Conservation (phyloP, 331 rosid species). For the Cydonia oblonga region DNA sequence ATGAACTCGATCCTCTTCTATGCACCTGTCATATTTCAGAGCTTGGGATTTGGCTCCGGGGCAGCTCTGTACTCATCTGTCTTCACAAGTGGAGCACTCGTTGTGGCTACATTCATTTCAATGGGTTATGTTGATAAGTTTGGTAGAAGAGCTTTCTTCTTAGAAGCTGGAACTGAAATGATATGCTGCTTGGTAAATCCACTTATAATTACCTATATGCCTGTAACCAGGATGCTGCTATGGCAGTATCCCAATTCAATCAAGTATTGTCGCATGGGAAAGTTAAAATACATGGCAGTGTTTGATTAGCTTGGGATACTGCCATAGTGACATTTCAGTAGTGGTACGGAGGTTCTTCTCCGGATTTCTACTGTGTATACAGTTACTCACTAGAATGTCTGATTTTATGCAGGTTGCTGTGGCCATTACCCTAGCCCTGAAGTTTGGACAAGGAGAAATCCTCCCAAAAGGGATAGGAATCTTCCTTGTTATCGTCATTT, state of each 20-base stretch:
- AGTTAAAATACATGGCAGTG: neutral
- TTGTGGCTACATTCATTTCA: slow-evolving; percentile 68
- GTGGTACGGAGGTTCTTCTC: neutral
- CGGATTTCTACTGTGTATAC: neutral
- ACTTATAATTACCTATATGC: neutral
- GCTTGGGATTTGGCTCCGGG: slow-evolving; percentile 76
- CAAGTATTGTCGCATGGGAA: neutral
- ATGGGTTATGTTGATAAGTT: slow-evolving; percentile 73
- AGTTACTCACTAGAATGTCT: neutral
- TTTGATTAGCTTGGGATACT: neutral
- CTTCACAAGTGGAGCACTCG: slow-evolving; percentile 74
- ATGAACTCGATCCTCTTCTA: slow-evolving; percentile 91
- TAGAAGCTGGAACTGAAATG: slow-evolving; percentile 94
- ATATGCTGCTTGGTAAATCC: slow-evolving; percentile 66
- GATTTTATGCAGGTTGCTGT: slow-evolving; percentile 43
- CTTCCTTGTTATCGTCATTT: slow-evolving; percentile 63
- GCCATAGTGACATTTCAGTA: neutral
- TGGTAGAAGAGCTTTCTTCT: slow-evolving; percentile 82
- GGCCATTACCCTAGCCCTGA: slow-evolving; percentile 49
- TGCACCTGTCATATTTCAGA: slow-evolving; percentile 93
- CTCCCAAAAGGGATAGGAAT: slow-evolving; percentile 53
- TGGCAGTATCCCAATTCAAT: neutral
- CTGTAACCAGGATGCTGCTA: neutral
- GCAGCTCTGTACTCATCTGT: slow-evolving; percentile 75
- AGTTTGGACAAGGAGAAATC: slow-evolving; percentile 67